Conservation (phyloP, 2,329 filamentous ascomycete species). For the Monosporascus sp. region DNA sequence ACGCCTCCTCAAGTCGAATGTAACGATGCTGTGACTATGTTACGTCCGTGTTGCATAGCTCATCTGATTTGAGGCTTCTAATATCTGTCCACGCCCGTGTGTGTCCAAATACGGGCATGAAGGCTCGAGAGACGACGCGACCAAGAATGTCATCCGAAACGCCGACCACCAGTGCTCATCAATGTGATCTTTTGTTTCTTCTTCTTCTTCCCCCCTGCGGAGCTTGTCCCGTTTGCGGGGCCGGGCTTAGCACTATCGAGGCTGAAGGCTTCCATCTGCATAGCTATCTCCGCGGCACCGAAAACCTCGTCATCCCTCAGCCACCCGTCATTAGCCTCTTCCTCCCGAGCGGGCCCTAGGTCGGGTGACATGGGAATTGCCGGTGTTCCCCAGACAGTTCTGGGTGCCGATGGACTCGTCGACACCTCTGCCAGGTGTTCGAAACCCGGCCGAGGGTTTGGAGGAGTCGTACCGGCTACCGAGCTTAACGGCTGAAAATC, state of each 20-base stretch:
- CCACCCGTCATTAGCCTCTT: conserved; percentile 71
- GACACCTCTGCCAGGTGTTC: conserved; percentile 69
- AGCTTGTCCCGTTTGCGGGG: conserved; percentile 14
- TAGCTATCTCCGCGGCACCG: conserved; percentile 50
- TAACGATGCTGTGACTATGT: too few relatives aligned
- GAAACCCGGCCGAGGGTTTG: conserved; percentile 56
- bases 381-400: conserved; percentile 90
- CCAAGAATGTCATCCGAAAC: conserved; percentile 16
- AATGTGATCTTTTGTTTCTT: conserved; percentile 69
- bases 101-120: too few relatives aligned
- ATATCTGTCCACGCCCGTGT: too few relatives aligned
- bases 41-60: too few relatives aligned
- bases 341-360: conserved; percentile 34
- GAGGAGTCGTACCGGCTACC: conserved; percentile 46
- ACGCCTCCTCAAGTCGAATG: too few relatives aligned
- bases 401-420: conserved; percentile 68
- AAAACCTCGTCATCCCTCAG: conserved; percentile 74
- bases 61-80: too few relatives aligned
- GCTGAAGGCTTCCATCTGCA: conserved; percentile 52
- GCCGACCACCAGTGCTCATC: conserved; percentile 60
- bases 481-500: conserved; percentile 61
- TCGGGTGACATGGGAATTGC: conserved; percentile 58
- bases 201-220: conserved; percentile 53
- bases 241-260: conserved; percentile 24
- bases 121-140: not conserved